These are phyloP conservation scores for Cryptococcus maquisensis DNA, from an alignment of 1,284 basidiomycete genomes.

Conservation along the genomic window DNA sequence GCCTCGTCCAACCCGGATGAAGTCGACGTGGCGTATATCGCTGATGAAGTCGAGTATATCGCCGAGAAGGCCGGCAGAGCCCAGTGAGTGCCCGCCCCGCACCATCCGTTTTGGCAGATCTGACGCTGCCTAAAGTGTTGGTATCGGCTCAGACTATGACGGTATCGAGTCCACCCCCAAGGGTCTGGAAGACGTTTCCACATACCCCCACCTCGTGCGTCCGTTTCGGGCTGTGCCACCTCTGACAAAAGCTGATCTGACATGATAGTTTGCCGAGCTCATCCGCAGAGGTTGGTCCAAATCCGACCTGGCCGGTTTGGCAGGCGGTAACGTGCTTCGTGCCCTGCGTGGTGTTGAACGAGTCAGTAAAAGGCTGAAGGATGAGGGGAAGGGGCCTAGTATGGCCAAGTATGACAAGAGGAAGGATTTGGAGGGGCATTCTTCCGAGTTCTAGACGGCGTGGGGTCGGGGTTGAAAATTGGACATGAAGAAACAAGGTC, in stretches of 20 bases:
- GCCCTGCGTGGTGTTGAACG: slow-evolving; percentile 69
- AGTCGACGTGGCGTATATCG: slow-evolving; percentile 64
- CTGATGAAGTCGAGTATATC: slow-evolving; percentile 83
- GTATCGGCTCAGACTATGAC: slow-evolving; percentile 70
- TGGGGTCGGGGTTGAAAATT: neutral
- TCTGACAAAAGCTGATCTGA: neutral
- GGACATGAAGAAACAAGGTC: too few species aligned
- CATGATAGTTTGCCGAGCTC: slow-evolving; percentile 69
- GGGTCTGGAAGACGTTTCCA: slow-evolving; percentile 66
- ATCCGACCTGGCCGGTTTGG: slow-evolving; percentile 70
- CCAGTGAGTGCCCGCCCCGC: slow-evolving; percentile 58
- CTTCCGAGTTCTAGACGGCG: neutral
- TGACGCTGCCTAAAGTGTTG: slow-evolving; percentile 45
- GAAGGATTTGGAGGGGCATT: slow-evolving; percentile 44
- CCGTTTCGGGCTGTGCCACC: neutral
- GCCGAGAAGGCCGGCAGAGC: slow-evolving; percentile 66
- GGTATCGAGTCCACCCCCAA: slow-evolving; percentile 59
- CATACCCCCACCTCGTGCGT: slow-evolving; percentile 64
- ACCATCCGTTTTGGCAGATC: neutral
- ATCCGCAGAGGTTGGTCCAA: slow-evolving; percentile 75
- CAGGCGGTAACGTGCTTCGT: slow-evolving; percentile 75
- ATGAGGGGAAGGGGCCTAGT: slow-evolving; percentile 52
- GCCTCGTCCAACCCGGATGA: slow-evolving; percentile 50
- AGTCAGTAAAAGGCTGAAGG: slow-evolving; percentile 59
- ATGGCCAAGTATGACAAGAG: slow-evolving; percentile 50